A percentile compares a stretch with the other conserved stretches of the same genome.
phyloP scores from a whole-genome alignment of 1,284 basidiomycete species.

The Ustilago loliicola region DNA sequence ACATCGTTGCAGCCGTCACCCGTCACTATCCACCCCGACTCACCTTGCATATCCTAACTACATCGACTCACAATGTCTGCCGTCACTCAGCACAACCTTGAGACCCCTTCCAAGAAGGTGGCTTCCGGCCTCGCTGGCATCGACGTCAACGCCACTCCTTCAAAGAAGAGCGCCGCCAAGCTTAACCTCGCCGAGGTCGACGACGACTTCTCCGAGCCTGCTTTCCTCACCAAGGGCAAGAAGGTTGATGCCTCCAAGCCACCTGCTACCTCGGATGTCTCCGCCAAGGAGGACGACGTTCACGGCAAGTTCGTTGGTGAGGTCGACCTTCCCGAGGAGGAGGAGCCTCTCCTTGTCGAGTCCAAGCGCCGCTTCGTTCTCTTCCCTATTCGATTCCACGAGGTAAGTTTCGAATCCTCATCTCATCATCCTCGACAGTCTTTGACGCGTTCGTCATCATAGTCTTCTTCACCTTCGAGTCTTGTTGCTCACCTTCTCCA shows the following conservation, averaged over 20 bases:
- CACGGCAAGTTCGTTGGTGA: slow-evolving; percentile 69
- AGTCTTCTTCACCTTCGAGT: neutral
- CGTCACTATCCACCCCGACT: slow-evolving; percentile 11
- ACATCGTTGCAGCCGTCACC: slow-evolving; percentile 9
- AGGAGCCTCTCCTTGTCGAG: slow-evolving; percentile 69
- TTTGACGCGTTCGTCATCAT: neutral
- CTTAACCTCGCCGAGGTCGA: slow-evolving; percentile 23
- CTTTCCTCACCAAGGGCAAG: slow-evolving; percentile 58
- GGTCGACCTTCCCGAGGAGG: slow-evolving; percentile 67
- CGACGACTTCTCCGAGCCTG: slow-evolving; percentile 57
- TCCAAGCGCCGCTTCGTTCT: slow-evolving; percentile 68
- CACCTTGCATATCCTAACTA: neutral
- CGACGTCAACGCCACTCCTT: slow-evolving; percentile 66
- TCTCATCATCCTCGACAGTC: neutral
- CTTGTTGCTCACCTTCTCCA: neutral
- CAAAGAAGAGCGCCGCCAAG: slow-evolving; percentile 55
- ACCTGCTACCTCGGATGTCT: slow-evolving; percentile 11
- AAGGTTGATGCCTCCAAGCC: slow-evolving; percentile 35
- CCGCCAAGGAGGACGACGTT: slow-evolving; percentile 34
- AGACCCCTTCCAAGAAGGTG: slow-evolving; percentile 70
- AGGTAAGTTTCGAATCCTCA: slow-evolving; percentile 52
- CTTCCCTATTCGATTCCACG: slow-evolving; percentile 70
- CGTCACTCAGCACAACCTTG: slow-evolving; percentile 54
- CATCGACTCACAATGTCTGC: slow-evolving; percentile 39
- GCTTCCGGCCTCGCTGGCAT: slow-evolving; percentile 64